phyloP scores from a whole-genome alignment of 306 rosid genomes.

The Canavalia ensiformis region DNA sequence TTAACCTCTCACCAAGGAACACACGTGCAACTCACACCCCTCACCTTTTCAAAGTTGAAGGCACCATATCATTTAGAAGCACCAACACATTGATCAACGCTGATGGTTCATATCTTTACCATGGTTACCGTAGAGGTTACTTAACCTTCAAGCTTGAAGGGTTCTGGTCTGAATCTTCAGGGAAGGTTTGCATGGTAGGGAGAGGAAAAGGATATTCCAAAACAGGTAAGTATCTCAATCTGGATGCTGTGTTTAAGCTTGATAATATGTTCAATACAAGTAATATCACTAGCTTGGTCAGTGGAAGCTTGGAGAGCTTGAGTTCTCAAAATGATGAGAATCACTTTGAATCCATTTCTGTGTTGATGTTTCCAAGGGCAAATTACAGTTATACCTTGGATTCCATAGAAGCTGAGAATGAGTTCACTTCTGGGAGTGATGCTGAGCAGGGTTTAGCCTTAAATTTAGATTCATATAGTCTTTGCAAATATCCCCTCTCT shows the following conservation, averaged over 20 bases:
- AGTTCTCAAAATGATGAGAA: constrained; percentile 44
- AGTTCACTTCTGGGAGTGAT: constrained; percentile 38
- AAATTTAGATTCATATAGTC: constrained; percentile 11
- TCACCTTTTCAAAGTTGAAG: constrained; percentile 54
- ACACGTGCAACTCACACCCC: constrained; percentile 43
- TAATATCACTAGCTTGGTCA: constrained; percentile 53
- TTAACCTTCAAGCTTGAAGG: constrained; percentile 54
- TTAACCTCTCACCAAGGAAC: constrained; percentile 9
- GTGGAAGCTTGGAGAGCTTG: constrained; percentile 70
- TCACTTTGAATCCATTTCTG: constrained; percentile 56
- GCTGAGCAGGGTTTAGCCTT: constrained; percentile 43
- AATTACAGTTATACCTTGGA: constrained; percentile 55
- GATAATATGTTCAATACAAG: constrained; percentile 53
- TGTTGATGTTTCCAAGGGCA: constrained; percentile 55
- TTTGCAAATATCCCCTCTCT: constrained; percentile 46
- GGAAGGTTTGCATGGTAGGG: constrained; percentile 69
- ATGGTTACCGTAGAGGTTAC: background rate
- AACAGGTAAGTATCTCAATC: constrained; percentile 40
- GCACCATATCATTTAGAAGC: constrained; percentile 27
- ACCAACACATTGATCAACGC: background rate
- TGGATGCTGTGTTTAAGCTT: constrained; percentile 60
- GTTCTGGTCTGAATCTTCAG: constrained; percentile 64
- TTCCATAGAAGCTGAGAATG: constrained; percentile 27
- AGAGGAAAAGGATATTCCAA: constrained; percentile 9
- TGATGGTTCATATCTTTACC: constrained; percentile 18